Evolutionary conservation across 2,329 filamentous ascomycete species (phyloP).

Genomic region (Aureobasidium namibiae): DNA sequence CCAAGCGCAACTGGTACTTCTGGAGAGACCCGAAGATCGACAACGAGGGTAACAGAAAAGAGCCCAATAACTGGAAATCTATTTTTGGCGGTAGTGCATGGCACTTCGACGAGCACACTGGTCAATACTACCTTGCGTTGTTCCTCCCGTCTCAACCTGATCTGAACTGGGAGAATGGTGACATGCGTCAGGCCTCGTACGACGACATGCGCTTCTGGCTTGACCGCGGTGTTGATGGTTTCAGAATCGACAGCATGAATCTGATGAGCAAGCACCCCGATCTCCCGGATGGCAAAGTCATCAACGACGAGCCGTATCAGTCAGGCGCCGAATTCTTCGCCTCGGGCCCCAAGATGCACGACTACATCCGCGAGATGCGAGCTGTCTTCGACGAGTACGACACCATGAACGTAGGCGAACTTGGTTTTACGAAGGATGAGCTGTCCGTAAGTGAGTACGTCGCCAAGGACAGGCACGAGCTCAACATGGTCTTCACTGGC

Average conservation of each 20-base stretch:
- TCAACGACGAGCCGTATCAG: conserved; percentile 13
- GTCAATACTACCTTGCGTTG: conserved; percentile 69
- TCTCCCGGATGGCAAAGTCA: background rate
- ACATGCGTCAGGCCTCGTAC: conserved; percentile 61
- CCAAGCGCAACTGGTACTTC: conserved; percentile 63
- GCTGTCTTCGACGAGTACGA: conserved; percentile 39
- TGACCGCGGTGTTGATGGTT: conserved; percentile 53
- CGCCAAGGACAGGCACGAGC: conserved; percentile 43
- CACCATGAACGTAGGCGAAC: conserved; percentile 43
- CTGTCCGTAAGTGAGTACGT: conserved; percentile 45
- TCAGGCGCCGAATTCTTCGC: conserved; percentile 16
- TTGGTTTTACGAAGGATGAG: conserved; percentile 36
- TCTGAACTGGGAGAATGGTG: conserved; percentile 73
- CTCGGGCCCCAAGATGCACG: conserved; percentile 34
- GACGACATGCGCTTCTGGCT: conserved; percentile 62
- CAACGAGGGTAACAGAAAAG: conserved; percentile 51
- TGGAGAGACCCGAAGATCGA: conserved; percentile 35
- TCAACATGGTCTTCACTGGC: conserved; percentile 66
- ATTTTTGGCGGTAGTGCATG: conserved; percentile 53
- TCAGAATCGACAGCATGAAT: conserved; percentile 24
- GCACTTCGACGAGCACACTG: conserved; percentile 63
- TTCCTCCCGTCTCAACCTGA: conserved; percentile 72
- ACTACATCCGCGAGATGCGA: conserved; percentile 38
- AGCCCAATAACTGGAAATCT: conserved; percentile 68
- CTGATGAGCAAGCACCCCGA: background rate